Base-by-base conservation (phyloP, 495 filamentous ascomycete species). In the Lepidopterella palustris region DNA sequence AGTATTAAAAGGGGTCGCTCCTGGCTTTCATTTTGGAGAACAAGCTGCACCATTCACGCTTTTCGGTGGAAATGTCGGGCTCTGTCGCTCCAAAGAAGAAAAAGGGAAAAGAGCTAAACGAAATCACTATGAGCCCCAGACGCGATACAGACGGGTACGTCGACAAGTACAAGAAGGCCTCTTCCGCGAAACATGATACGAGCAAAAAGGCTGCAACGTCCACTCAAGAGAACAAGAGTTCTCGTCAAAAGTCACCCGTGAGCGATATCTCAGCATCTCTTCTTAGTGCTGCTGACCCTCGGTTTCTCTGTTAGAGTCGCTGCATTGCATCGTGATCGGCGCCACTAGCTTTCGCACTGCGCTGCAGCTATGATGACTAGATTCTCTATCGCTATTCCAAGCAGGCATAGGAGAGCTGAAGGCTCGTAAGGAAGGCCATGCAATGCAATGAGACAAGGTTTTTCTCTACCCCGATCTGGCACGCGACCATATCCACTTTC, bases 41-140 rank as follows among this genome's bases (percentile, higher is more conserved):
- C 4, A 49, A 49, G 20, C 45, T 49, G 24, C 20, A 20, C 15
- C 5, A 49, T 21, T 21, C 11, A 49, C 45, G 1, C 18, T 49
- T 26, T 21, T 23, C 24, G 24, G 3, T 2, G 24, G 24, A 23
- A 49, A 49, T 49, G 45, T 49, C 45, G 1, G 45, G 45, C 15
- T 21, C 45, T 23, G 24, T 26, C 45, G 45, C 45, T 49, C 45
- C 45, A 4, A 49, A 49, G 21, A 49, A 49, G 45, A 49, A 49
- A 3, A 49, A 49, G 21, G 45, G 45, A 21, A 49, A 49, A 26
- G 45, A 49, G 45, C 10, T 49, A 26, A 49, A 23, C 21, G 45
- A 49, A 49, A 20, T 49, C 21, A 23, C 15, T 3, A 23, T 26
- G 45, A 3, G 24, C 15, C 20, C 20, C 45, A 23, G 24, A 26